Evolutionary conservation across 345 rosid genomes (phyloP).

Genomic region (Gossypium stocksii): DNA sequence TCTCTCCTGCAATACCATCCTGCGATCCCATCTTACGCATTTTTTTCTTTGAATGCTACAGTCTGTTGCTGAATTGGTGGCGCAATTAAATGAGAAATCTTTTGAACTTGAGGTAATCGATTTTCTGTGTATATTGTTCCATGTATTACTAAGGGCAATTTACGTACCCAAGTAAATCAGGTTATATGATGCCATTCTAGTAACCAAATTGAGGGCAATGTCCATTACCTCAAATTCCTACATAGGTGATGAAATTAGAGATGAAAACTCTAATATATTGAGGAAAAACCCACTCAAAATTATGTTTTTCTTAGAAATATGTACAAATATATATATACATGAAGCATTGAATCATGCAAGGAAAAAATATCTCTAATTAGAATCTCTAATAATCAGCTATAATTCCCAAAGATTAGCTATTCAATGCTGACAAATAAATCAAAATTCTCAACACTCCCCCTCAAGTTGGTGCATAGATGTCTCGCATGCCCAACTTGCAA

Average conservation of each 20-base stretch:
- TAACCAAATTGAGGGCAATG: neutral
- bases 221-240: neutral
- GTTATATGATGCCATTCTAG: neutral
- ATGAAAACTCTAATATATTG: too few relatives aligned
- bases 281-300: too few relatives aligned
- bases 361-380: too few relatives aligned
- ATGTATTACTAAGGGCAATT: neutral
- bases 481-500: too few relatives aligned
- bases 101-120: conserved; percentile 84
- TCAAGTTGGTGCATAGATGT: too few relatives aligned
- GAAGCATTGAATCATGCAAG: too few relatives aligned
- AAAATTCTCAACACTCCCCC: too few relatives aligned
- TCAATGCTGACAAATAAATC: too few relatives aligned
- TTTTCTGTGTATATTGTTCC: conserved; percentile 13
- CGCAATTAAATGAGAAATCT: conserved; percentile 83
- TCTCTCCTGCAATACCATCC: conserved; percentile 13
- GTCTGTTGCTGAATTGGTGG: conserved; percentile 68
- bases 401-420: too few relatives aligned
- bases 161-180: neutral
- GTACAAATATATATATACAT: too few relatives aligned
- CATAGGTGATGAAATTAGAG: neutral
- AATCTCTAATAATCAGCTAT: too few relatives aligned
- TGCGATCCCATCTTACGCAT: conserved; percentile 21
- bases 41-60: conserved; percentile 32
- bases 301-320: too few relatives aligned